Evolutionary conservation across 163 green algal genomes (phyloP).

Genomic region (Scenedesmus sp.): DNA sequence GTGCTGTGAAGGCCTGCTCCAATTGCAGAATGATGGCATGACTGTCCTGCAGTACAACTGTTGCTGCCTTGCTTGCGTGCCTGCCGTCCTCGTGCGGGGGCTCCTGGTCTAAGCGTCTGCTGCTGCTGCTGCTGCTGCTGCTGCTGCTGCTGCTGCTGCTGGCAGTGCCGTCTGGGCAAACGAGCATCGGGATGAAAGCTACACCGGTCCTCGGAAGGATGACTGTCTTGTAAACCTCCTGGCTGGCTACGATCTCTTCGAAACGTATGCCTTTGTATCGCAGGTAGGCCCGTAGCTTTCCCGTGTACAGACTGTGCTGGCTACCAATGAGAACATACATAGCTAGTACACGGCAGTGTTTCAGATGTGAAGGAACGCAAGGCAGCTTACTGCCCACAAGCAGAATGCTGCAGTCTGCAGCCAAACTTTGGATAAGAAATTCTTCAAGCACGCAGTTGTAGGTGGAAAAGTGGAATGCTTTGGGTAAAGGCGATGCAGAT

Average conservation of each 20-base stretch:
- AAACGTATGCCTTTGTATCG: conserved; percentile 11
- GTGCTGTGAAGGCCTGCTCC: conserved; percentile 16
- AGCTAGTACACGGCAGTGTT: background rate
- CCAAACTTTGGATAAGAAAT: background rate
- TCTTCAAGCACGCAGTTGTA: too few relatives aligned
- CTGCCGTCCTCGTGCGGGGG: too few relatives aligned
- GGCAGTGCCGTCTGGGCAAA: background rate
- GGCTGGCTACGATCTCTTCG: background rate
- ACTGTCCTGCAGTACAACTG: conserved; percentile 4
- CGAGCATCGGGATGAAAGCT: conserved; percentile 30
- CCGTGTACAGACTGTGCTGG: conserved; percentile 23
- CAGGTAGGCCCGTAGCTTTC: conserved; percentile 28
- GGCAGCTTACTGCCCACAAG: background rate
- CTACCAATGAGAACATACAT: conserved; percentile 19
- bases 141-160: background rate
- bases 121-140: background rate
- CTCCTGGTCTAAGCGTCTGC: background rate
- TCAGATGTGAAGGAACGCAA: background rate
- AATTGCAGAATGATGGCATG: conserved; percentile 12
- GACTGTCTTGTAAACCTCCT: conserved; percentile 20
- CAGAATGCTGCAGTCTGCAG: background rate
- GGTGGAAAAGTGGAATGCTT: too few relatives aligned
- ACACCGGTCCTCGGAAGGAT: conserved; percentile 15
- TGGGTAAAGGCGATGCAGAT: too few relatives aligned
- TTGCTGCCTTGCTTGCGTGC: background rate